Evolutionary conservation across 768 basidiomycete species (phyloP).

Genomic region (Termitomyces sp.): DNA sequence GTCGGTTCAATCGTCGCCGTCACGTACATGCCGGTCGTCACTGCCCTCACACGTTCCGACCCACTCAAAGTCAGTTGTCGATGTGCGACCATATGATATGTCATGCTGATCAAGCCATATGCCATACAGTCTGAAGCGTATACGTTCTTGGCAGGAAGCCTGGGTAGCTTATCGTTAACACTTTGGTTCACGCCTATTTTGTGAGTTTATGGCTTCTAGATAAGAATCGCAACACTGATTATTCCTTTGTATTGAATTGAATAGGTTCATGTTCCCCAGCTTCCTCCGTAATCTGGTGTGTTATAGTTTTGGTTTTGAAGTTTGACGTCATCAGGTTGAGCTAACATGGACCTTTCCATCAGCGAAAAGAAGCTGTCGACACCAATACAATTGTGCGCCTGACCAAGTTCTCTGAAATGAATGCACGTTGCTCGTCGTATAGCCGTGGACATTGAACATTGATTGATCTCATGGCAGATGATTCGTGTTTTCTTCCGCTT

Average conservation of each 20-base stretch:
- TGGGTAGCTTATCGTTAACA: conserved; percentile 68
- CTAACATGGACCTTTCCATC: conserved; percentile 19
- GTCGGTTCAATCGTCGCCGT: conserved; percentile 59
- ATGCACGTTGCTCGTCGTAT: conserved; percentile 43
- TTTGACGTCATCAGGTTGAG: background rate
- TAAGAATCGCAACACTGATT: conserved; percentile 11
- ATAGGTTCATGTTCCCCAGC: conserved; percentile 62
- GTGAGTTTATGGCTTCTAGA: conserved; percentile 31
- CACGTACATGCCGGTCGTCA: conserved; percentile 65
- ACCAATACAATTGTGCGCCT: too few species aligned
- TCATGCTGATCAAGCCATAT: conserved; percentile 3
- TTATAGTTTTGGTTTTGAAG: too few species aligned
- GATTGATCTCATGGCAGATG: conserved; percentile 33
- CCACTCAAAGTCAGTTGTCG: conserved; percentile 49
- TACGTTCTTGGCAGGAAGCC: conserved; percentile 63
- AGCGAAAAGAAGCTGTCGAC: conserved; percentile 66
- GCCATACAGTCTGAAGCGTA: conserved; percentile 58
- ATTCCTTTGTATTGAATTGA: conserved; percentile 35
- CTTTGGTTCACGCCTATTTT: conserved; percentile 72
- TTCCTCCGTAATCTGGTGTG: conserved; percentile 59
- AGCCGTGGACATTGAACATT: background rate
- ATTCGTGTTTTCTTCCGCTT: conserved; percentile 74
- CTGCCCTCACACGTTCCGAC: conserved; percentile 57
- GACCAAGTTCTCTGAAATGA: conserved; percentile 81
- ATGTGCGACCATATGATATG: background rate